Evolutionary conservation across 192 early-diverging fungal genomes (phyloP), one percentile per base, ranked within the genome.

Genomic region (Ambispora gerdemannii): DNA sequence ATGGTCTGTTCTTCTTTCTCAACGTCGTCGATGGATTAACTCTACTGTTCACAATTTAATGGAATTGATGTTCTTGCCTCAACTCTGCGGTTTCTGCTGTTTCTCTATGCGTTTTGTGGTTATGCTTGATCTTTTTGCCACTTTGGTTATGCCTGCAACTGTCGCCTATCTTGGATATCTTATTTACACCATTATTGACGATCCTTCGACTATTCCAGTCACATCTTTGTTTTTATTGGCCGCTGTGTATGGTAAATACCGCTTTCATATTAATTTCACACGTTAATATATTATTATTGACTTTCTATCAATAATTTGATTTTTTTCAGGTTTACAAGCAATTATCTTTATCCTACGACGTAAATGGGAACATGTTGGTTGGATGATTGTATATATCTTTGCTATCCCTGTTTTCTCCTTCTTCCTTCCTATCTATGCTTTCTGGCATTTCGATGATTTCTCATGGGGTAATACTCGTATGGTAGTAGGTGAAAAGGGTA

Each of bases 391-490:
- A 43, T 93, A 91, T 70, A 90, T 98, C 47, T 60, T 94, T 32
- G 94, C 94, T 17, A 91, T 95, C 67, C 94, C 94, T 13, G 80
- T 95, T 20, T 98, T 95, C 76, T 87, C 88, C 10, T 89, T 92
- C 74, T 83, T 87, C 53, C 85, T 92, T 63, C 91, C 90, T 19
- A 59, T 93, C 27, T 98, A 98, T 78, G 83, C 96, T 24, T 98
- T 96, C 87, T 99, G 97, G 97, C 94, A 95, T 82, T 95, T 98
- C 78, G 97, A 99, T 76, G 95, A 99, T 75, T 99, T 99, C 75
- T 95, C 93, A n/a, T 99, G 97, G 97, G 97, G 95, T 64, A 96
- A 95, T 76, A 98, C 96, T 32, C 92, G 96, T 77, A 55, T 91
- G 20, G 92, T 96, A 4, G 82, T 93, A 24, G 97, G 95, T 61